A percentile compares a stretch with the other conserved stretches of the same genome.
phyloP scores from a whole-genome alignment of 768 basidiomycete species.

The Baorangia bicolor region DNA sequence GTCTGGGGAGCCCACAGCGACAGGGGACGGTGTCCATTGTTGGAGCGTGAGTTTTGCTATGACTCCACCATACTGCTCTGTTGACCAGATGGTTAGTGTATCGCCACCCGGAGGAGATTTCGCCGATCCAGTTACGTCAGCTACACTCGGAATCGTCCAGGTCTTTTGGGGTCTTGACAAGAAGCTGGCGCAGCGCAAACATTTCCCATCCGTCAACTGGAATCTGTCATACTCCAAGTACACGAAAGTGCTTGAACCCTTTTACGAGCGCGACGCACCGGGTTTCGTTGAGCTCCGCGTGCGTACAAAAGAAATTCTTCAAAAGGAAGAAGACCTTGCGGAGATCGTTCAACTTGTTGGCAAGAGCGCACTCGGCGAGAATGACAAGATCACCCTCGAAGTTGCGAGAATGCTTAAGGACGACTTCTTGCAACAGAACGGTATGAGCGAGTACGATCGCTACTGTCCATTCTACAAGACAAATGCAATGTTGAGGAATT shows the following conservation, averaged over 20 bases:
- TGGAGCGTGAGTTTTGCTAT: conserved; percentile 75
- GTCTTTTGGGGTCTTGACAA: conserved; percentile 99
- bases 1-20: conserved; percentile 84
- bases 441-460: conserved; percentile 96
- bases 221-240: conserved; percentile 99
- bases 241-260: conserved; percentile 86
- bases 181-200: conserved; percentile 97
- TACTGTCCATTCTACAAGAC: conserved; percentile 99
- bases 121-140: conserved; percentile 97
- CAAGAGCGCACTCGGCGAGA: conserved; percentile 95
- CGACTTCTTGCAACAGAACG: conserved; percentile 97
- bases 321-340: conserved; percentile 97
- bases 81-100: conserved; percentile 53
- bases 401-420: conserved; percentile 97
- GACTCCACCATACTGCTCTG: neutral
- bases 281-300: conserved; percentile 95
- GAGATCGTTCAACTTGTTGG: conserved; percentile 99
- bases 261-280: conserved; percentile 87
- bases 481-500: conserved; percentile 90
- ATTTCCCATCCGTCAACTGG: conserved; percentile 99
- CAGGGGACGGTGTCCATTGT: conserved; percentile 97
- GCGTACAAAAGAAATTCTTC: conserved; percentile 93
- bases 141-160: conserved; percentile 97
- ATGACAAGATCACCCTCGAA: conserved; percentile 97
- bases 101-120: conserved; percentile 99